Evolutionary conservation across 371 early-diverging fungal species (phyloP), one percentile per base, ranked within the genome.

Genomic region (Mortierella sp.): DNA sequence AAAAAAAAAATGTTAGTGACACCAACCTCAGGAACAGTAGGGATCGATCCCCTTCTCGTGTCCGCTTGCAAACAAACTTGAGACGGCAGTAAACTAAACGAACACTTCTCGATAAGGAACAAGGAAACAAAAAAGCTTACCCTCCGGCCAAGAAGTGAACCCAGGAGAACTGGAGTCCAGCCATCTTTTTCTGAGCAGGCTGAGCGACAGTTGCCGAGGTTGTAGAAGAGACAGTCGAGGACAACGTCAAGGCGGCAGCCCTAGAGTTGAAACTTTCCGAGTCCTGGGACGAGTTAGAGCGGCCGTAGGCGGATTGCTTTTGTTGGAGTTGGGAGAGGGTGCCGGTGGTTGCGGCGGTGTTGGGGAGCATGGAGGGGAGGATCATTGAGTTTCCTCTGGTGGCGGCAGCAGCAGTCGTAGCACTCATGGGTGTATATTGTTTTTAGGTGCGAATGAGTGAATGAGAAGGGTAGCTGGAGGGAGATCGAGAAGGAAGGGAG

Each of bases 111-210:
- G 14, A n/a, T 0, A 71, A 44, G 32, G 27, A 38, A 35, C 18
- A 35, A 56, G 18, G 10, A 68, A 71, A 71, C 7, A 71, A 27
- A 35, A 49, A 78, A 29, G n/a, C 89, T 83, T 90, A 94, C 93
- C 96, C 97, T 86, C 97, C 97, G 44, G 96, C 97, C 48, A 93
- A 82, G 88, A 96, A 96, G 89, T 96, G 95, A 27, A 95, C 88
- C 87, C 91, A 91, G 16, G 92, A 88, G 72, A 86, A 86, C 82
- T 86, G 87, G 8, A 82, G 32, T 3, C 80, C 82, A 1, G 78
- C 82, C 58, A 86, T 60, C 71, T 71, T 74, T 73, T 77, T 79
- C 54, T 79, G 79, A 6, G 44, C 60, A 24, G 75, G 54, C 21
- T 32, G 63, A 18, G 49, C 78, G 12, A 51, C 38, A 7, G 70